Conservation (phyloP, 139 green algal genomes). For the Microglena sp. region DNA sequence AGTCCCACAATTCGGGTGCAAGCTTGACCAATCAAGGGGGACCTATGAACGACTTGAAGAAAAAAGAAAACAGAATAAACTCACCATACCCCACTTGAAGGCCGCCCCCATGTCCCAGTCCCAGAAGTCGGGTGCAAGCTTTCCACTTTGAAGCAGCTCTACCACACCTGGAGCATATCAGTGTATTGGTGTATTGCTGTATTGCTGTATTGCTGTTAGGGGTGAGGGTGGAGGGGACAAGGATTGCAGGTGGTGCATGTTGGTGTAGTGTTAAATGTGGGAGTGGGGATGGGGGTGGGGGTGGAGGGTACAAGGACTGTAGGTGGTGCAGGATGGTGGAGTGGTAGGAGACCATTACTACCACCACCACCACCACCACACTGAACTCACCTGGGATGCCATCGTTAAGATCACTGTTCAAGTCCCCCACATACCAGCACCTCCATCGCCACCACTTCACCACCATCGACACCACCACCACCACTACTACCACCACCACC, state of each 20-base stretch:
- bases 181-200: neutral
- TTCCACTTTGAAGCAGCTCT: conserved; percentile 62
- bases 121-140: conserved; percentile 57
- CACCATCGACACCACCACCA: too few species aligned
- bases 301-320: too few species aligned
- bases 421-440: conserved; percentile 76
- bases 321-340: too few species aligned
- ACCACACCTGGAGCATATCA: conserved; percentile 44
- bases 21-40: too few species aligned
- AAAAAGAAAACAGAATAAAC: too few species aligned
- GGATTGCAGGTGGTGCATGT: neutral
- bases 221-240: neutral
- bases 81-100: conserved; percentile 60
- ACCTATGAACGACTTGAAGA: too few species aligned
- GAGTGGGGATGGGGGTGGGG: neutral
- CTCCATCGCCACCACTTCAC: too few species aligned
- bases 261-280: neutral
- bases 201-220: neutral
- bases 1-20: conserved; percentile 69
- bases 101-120: conserved; percentile 62
- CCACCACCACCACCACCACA: too few species aligned
- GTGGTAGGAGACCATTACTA: too few species aligned
- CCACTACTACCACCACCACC: too few species aligned
- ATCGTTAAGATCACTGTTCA: conserved; percentile 83
- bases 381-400: conserved; percentile 72